Conservation (phyloP, 352 stramenopile genomes). For the Pythium sp. region DNA sequence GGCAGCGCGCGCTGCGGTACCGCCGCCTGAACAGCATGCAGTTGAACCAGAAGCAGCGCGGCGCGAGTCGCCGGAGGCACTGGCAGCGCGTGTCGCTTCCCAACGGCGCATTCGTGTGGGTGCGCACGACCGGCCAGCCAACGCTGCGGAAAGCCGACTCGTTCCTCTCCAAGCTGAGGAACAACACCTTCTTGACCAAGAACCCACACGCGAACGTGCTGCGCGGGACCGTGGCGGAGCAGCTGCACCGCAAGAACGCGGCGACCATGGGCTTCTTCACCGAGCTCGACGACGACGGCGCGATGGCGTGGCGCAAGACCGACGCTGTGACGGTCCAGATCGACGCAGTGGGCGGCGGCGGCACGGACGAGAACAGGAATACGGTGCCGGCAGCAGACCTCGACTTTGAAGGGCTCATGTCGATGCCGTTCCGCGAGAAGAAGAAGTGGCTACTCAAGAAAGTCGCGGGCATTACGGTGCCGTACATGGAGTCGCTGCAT, state of each 20-base stretch:
- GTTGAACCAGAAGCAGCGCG: slow-evolving; percentile 60
- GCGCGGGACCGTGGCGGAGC: slow-evolving; percentile 47
- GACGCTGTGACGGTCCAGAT: slow-evolving; percentile 47
- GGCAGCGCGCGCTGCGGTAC: slow-evolving; percentile 59
- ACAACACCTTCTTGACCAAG: slow-evolving; percentile 57
- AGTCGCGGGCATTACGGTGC: slow-evolving; percentile 46
- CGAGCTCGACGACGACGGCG: slow-evolving; percentile 43
- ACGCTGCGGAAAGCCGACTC: slow-evolving; percentile 36
- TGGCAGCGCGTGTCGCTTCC: slow-evolving; percentile 63
- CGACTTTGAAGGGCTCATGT: slow-evolving; percentile 68
- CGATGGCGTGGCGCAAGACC: slow-evolving; percentile 49
- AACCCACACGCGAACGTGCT: slow-evolving; percentile 43
- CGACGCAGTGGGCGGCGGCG: slow-evolving; percentile 17
- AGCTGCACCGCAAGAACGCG: slow-evolving; percentile 77
- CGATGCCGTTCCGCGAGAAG: slow-evolving; percentile 69
- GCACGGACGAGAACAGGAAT: slow-evolving; percentile 20
- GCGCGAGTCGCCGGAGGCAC: slow-evolving; percentile 43
- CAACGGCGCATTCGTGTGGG: slow-evolving; percentile 63
- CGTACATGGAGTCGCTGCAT: slow-evolving; percentile 60
- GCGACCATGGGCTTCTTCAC: slow-evolving; percentile 69
- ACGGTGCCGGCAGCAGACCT: slow-evolving; percentile 24
- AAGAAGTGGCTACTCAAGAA: slow-evolving; percentile 79
- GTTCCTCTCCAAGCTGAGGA: slow-evolving; percentile 50
- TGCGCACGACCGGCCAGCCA: slow-evolving; percentile 36
- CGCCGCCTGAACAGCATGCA: slow-evolving; percentile 67